Evolutionary conservation across 2,329 filamentous ascomycete genomes (phyloP).

Genomic region (Sporothrix inflata): DNA sequence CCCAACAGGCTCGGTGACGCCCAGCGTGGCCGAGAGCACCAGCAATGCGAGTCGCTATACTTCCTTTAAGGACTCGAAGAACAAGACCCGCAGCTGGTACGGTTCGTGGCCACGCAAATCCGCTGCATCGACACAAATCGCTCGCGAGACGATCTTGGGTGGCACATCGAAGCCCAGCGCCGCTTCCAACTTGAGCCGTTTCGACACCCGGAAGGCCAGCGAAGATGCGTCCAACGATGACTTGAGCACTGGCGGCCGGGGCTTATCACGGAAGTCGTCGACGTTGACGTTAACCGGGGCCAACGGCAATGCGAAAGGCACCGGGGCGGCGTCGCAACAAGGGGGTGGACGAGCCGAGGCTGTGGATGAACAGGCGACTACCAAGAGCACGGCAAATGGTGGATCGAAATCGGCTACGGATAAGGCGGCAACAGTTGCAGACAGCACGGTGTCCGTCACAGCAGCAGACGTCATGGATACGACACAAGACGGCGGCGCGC

Average conservation of each 20-base stretch:
- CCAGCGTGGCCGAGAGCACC: slow-evolving; percentile 28
- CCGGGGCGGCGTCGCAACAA: not conserved
- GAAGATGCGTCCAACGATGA: slow-evolving; percentile 33
- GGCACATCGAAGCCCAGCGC: slow-evolving; percentile 54
- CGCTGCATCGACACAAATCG: slow-evolving; percentile 61
- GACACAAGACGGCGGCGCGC: not conserved
- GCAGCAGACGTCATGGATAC: slow-evolving; percentile 9
- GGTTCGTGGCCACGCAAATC: slow-evolving; percentile 66
- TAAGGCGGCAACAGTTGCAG: not conserved
- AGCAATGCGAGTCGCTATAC: slow-evolving; percentile 24
- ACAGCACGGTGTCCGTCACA: not conserved
- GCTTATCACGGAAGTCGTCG: slow-evolving; percentile 22
- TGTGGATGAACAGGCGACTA: not conserved
- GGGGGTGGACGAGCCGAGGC: not conserved
- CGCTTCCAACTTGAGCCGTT: slow-evolving; percentile 55
- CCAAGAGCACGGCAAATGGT: slow-evolving; percentile 26
- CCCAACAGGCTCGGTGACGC: slow-evolving; percentile 23
- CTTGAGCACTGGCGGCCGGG: not conserved
- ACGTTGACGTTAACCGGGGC: not conserved
- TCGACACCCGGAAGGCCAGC: slow-evolving; percentile 49
- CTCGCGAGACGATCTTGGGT: slow-evolving; percentile 63
- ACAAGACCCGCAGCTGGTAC: slow-evolving; percentile 58
- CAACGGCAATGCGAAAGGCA: not conserved
- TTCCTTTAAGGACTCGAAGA: slow-evolving; percentile 28
- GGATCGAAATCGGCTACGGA: slow-evolving; percentile 3